phyloP scores from a whole-genome alignment of 371 early-diverging fungal species.

The Lichtheimia hyalospora region DNA sequence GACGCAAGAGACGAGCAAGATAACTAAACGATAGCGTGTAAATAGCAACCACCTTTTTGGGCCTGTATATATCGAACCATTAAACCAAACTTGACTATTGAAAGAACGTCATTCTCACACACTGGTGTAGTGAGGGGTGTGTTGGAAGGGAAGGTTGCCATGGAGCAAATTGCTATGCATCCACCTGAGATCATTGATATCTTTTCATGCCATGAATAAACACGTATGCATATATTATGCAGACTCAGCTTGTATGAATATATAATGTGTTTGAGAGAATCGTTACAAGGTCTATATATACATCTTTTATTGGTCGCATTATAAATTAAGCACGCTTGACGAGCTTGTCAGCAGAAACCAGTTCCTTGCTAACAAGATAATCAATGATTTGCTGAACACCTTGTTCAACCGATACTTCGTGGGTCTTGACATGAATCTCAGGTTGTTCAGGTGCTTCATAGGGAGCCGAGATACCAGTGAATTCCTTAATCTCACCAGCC shows the following conservation, averaged over 20 bases:
- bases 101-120: too few relatives aligned
- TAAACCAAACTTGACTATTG: too few relatives aligned
- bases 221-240: neutral
- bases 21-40: too few relatives aligned
- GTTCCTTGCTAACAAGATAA: slow-evolving; percentile 35
- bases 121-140: too few relatives aligned
- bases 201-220: too few relatives aligned
- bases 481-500: slow-evolving; percentile 90
- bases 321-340: slow-evolving; percentile 2
- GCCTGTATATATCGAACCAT: too few relatives aligned
- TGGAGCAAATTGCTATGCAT: too few relatives aligned
- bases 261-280: too few relatives aligned
- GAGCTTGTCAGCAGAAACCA: slow-evolving; percentile 25
- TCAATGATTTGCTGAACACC: slow-evolving; percentile 54
- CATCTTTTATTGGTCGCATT: neutral
- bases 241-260: neutral
- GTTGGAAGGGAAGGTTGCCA: too few relatives aligned
- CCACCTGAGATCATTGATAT: too few relatives aligned
- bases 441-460: slow-evolving; percentile 86
- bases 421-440: slow-evolving; percentile 84
- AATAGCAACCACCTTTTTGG: too few relatives aligned
- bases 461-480: slow-evolving; percentile 92
- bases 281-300: too few relatives aligned
- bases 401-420: slow-evolving; percentile 70
- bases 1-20: slow-evolving; percentile 4